These are phyloP conservation scores for Rhizopus sp. DNA, from an alignment of 371 early-diverging fungal species.

Conservation along the genomic window DNA sequence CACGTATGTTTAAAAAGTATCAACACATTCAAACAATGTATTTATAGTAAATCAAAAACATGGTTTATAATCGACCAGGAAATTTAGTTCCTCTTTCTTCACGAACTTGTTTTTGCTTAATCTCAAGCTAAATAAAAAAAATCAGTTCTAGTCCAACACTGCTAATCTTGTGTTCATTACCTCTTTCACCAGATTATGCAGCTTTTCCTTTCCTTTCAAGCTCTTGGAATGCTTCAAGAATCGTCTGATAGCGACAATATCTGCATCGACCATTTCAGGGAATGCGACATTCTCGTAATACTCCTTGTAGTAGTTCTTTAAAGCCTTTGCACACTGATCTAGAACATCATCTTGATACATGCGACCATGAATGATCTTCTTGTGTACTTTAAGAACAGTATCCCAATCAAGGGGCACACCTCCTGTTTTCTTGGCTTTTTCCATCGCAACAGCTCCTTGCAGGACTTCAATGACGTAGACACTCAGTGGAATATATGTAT, in stretches of 20 bases:
- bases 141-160: neutral
- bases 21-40: neutral
- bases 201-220: slow-evolving; percentile 71
- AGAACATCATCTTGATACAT: slow-evolving; percentile 79
- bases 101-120: slow-evolving; percentile 67
- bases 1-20: neutral
- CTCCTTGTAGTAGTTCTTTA: slow-evolving; percentile 72
- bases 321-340: slow-evolving; percentile 71
- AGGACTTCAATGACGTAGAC: slow-evolving; percentile 81
- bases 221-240: slow-evolving; percentile 63
- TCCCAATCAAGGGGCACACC: slow-evolving; percentile 83
- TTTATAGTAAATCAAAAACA: neutral
- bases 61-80: slow-evolving; percentile 2
- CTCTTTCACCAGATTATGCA: slow-evolving; percentile 79
- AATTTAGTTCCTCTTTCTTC: slow-evolving; percentile 48
- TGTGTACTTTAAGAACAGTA: slow-evolving; percentile 73
- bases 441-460: slow-evolving; percentile 54
- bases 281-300: slow-evolving; percentile 80
- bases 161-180: slow-evolving; percentile 21
- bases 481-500: slow-evolving; percentile 83
- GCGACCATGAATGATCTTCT: slow-evolving; percentile 77
- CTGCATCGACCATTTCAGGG: slow-evolving; percentile 85
- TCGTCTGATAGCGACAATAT: slow-evolving; percentile 67
- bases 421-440: slow-evolving; percentile 60
- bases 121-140: slow-evolving; percentile 52